Conservation (phyloP, 345 rosid species). For the Triadica sebifera region DNA sequence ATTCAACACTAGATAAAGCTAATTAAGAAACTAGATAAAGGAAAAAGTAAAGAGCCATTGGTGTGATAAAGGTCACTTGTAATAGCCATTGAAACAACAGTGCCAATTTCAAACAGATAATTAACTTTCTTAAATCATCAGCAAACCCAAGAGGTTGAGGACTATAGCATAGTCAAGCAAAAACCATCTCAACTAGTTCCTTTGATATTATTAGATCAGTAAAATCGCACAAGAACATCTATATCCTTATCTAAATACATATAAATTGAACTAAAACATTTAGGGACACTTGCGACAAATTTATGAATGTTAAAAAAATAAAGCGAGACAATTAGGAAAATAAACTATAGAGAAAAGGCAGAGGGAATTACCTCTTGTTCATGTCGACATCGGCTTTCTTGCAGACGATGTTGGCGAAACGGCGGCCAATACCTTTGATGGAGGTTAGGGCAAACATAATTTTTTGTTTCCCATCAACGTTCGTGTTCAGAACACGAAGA, state of each 20-base stretch:
- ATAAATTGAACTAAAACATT: not conserved
- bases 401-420: slow-evolving; percentile 39
- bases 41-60: not conserved
- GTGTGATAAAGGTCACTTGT: too few species aligned
- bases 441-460: slow-evolving; percentile 40
- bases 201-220: not conserved
- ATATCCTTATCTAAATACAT: not conserved
- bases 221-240: not conserved
- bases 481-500: slow-evolving; percentile 36
- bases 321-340: not conserved
- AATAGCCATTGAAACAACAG: too few species aligned
- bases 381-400: slow-evolving; percentile 37
- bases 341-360: too few species aligned
- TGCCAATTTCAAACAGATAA: too few species aligned
- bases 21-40: not conserved
- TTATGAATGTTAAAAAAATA: not conserved
- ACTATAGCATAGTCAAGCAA: not conserved
- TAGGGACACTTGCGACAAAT: too few species aligned
- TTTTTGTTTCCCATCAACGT: slow-evolving; percentile 37
- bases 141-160: not conserved
- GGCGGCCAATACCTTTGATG: slow-evolving; percentile 39
- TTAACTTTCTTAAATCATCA: too few species aligned
- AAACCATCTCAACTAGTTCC: not conserved
- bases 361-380: slow-evolving; percentile 27
- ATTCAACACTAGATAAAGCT: not conserved